Base-by-base conservation (phyloP, 148 eudicot genomes). In the Diospyros lotus region DNA sequence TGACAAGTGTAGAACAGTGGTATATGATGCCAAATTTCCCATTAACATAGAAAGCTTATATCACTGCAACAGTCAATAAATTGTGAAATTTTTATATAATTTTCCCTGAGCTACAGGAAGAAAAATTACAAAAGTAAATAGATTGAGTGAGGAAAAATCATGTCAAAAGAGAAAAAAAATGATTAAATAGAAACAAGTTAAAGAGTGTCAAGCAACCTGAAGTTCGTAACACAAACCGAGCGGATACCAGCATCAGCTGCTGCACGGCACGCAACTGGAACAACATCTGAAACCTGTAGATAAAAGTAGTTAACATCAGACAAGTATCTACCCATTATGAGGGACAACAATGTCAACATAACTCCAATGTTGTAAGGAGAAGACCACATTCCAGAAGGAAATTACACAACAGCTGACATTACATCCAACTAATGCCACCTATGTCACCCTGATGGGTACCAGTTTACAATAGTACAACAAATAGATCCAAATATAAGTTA, bases 181-280 rank as follows among this genome's bases (percentile, higher is more conserved):
- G 11, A 43, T 12, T 39, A 75, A 72, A 28, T 28, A 28, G 28
- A 28, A 28, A 28, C 28, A 28, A 28, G 28, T 28, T 28, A 28
- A 28, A 0, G 53, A 46, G 45, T 41, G 52, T 79, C 63, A 80
- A 75, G 38, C 46, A 80, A 95, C 99, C 99, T 93, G 82, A 95
- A 95, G 81, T 93, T 95, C 58, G 99, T 95, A 74, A 95, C 90
- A 80, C 97, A 95, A 63, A 93, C 94, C 69, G 92, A 89, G 64
- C 90, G 97, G 68, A 95, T 89, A 73, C 99, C 99, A 73, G 99
- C 99, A 88, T 95, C 93, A 77, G 97, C 98, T 85, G 99, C 99
- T 77, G 99, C 99, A 65, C 99, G 88, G 65, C 99, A 95, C 72
- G 97, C 97, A 75, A 95, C 99, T 66, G 99, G 96, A 77, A 95